Percentiles rank a stretch among this genome's conserved stretches.
Conservation (phyloP, 2,329 filamentous ascomycete genomes). For the Colletotrichum caudatum region DNA sequence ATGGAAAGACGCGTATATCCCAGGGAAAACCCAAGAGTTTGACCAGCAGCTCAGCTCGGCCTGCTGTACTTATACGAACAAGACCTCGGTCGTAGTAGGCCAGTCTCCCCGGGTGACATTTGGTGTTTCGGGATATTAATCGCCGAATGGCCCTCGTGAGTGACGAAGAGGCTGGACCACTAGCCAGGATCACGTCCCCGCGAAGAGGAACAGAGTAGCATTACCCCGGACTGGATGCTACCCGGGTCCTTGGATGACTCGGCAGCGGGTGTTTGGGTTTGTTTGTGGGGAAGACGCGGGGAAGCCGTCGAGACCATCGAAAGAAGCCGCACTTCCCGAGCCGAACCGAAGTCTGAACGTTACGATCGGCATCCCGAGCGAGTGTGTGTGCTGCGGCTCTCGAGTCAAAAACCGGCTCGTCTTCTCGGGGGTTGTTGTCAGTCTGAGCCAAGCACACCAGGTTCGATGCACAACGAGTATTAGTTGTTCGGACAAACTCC, state of each 20-base stretch:
- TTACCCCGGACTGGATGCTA: not conserved
- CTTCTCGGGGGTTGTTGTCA: not conserved
- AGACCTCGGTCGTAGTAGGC: not conserved
- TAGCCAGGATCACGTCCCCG: not conserved
- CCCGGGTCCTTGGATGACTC: no score
- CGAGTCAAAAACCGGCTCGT: no score
- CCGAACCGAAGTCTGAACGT: not conserved
- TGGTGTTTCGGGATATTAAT: not conserved
- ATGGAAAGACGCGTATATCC: not conserved
- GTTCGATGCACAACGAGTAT: not conserved
- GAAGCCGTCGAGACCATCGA: not conserved
- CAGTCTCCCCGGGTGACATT: not conserved
- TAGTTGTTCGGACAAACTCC: no score
- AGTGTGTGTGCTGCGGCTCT: not conserved
- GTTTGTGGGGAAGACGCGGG: constrained; percentile 19
- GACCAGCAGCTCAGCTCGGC: not conserved
- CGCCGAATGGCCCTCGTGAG: not conserved
- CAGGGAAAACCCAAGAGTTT: not conserved
- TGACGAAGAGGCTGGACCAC: not conserved
- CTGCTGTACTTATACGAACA: not conserved
- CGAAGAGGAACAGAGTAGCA: not conserved
- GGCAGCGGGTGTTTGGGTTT: not conserved
- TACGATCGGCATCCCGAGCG: no score
- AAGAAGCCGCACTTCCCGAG: not conserved
- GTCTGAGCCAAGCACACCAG: not conserved